Evolutionary conservation across 306 rosid species (phyloP).

Genomic region (Spatholobus suberectus): DNA sequence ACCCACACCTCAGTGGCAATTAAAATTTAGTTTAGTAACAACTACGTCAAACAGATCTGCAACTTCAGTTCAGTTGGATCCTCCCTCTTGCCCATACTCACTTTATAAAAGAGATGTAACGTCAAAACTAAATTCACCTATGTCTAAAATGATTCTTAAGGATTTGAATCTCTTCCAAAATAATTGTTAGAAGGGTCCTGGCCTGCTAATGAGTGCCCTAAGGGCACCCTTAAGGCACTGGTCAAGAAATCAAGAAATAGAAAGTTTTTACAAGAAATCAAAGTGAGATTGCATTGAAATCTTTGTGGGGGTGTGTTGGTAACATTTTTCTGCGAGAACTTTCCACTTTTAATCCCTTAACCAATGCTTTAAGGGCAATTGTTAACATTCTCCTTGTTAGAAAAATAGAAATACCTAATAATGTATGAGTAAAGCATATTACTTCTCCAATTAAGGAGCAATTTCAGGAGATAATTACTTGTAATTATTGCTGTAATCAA

Average conservation of each 20-base stretch:
- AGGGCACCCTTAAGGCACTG: background rate
- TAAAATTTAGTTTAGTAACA: background rate
- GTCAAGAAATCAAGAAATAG: background rate
- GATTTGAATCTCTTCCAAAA: slow-evolving; percentile 9
- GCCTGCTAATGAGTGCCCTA: background rate
- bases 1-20: background rate
- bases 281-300: background rate
- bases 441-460: slow-evolving; percentile 5
- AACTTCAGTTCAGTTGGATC: background rate
- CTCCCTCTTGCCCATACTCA: background rate
- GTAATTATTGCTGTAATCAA: background rate
- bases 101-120: background rate
- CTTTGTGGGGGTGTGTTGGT: background rate
- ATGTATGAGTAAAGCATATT: background rate
- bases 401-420: background rate
- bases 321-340: background rate
- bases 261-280: background rate
- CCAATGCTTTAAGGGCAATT: background rate
- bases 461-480: background rate
- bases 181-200: background rate
- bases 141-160: background rate
- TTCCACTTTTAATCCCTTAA: background rate
- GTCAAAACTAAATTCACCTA: background rate
- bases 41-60: background rate
- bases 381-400: background rate